Evolutionary conservation across 108 stramenopile genomes (phyloP).

Genomic region (Conticribra guillardii): DNA sequence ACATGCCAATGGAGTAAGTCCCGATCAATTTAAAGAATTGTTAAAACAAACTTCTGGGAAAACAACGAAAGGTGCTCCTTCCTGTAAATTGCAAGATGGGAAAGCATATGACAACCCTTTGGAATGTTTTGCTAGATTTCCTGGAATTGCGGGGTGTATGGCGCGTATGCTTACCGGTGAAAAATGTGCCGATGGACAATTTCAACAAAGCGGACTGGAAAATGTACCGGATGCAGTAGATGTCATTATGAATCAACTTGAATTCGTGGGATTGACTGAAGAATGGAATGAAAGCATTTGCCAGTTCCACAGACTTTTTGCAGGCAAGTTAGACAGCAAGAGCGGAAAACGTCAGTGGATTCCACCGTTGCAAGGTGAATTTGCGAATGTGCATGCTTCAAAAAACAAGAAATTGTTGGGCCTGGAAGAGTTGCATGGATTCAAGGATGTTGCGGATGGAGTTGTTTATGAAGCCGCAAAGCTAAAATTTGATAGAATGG

Average conservation of each 20-base stretch:
- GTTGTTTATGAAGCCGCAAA: slow-evolving; percentile 50
- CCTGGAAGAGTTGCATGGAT: slow-evolving; percentile 45
- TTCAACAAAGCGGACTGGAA: slow-evolving; percentile 33
- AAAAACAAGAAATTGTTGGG: slow-evolving; percentile 22
- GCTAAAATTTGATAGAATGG: slow-evolving; percentile 38
- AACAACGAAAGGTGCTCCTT: not conserved
- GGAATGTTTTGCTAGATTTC: slow-evolving; percentile 47
- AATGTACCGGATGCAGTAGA: slow-evolving; percentile 39
- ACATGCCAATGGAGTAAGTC: slow-evolving; percentile 38
- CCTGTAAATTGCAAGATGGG: slow-evolving; percentile 10
- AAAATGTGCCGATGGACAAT: slow-evolving; percentile 35
- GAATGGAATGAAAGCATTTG: slow-evolving; percentile 59
- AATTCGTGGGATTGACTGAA: slow-evolving; percentile 50
- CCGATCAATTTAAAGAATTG: slow-evolving; percentile 2
- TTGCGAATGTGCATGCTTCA: slow-evolving; percentile 52
- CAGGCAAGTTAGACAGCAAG: slow-evolving; percentile 15
- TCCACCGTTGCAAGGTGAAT: slow-evolving; percentile 48
- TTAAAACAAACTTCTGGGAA: not conserved
- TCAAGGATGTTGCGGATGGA: slow-evolving; percentile 47
- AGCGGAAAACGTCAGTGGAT: slow-evolving; percentile 22
- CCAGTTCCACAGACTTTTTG: slow-evolving; percentile 52
- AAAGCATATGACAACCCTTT: slow-evolving; percentile 32
- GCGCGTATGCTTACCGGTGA: slow-evolving; percentile 48
- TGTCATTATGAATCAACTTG: slow-evolving; percentile 33
- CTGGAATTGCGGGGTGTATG: slow-evolving; percentile 50